Evolutionary conservation across 2,329 filamentous ascomycete genomes (phyloP), one percentile per base, ranked within the genome.

Genomic region (Plectosphaerella plurivora): DNA sequence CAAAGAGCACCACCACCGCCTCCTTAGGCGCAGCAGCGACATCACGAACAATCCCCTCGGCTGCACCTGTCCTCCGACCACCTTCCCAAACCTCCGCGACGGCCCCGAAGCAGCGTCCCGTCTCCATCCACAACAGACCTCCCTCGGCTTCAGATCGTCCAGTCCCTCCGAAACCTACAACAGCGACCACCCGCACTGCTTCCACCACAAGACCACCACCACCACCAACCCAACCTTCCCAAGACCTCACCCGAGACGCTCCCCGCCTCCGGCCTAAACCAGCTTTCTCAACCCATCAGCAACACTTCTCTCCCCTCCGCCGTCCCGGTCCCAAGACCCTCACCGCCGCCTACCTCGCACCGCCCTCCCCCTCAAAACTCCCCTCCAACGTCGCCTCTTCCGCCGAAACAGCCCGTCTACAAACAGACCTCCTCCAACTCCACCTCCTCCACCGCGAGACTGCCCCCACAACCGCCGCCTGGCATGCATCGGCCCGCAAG

Each of bases 221-320:
- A 28, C n/a, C 36, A 28, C 35, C 35, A 12, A 20, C 42, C 9
- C 15, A 25, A 1, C 18, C 47, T 3, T 18, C n/a, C 37, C 47
- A 44, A 33, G 28, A 49, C 25, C 37, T 47, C 16, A 8, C 37
- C 39, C 45, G 45, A 33, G 45, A 48, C 16, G 65, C 64, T 41
- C 65, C 69, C 16, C 65, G 69, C n/a, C 67, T 71, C 24, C 76
- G 77, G 9, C 39, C 39, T 9, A 50, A 45, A 18, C 81, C 83
- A 0, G 70, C 76, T 46, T 87, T 87, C 66, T 80, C 74, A 47
- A 86, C 79, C 1, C 76, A 82, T 39, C 84, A 88, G 59, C 84
- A 88, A 59, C 83, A 87, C 68, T 87, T 81, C 69, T 85, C 82
- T 25, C 85, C 86, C 0, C 79, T 80, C 45, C 87, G 87, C 61